These are phyloP conservation scores for Harringtonia lauricola DNA, from an alignment of 2,329 filamentous ascomycete genomes.

Conservation along the genomic window DNA sequence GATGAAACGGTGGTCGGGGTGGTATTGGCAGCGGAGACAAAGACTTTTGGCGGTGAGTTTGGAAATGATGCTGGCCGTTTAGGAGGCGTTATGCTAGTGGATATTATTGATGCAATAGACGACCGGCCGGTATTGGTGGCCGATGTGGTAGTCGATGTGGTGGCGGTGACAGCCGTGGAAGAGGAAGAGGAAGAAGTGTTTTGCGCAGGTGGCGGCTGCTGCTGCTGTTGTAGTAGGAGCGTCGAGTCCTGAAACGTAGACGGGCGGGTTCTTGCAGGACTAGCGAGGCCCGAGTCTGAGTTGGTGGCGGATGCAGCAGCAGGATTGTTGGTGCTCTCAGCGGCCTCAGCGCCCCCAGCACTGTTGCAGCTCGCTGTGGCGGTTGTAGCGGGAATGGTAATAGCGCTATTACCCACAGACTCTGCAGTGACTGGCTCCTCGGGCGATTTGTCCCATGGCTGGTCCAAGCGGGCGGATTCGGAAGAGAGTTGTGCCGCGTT, in stretches of 20 bases:
- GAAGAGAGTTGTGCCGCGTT: slow-evolving; percentile 10
- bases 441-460: not conserved
- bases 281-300: not conserved
- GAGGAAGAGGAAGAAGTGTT: slow-evolving; percentile 6
- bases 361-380: slow-evolving; percentile 1
- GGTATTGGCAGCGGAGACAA: slow-evolving; percentile 11
- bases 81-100: slow-evolving; percentile 11
- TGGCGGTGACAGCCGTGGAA: slow-evolving; percentile 5
- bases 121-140: not conserved
- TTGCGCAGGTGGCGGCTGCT: slow-evolving; percentile 1
- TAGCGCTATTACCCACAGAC: slow-evolving; percentile 1
- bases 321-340: not conserved
- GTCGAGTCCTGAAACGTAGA: not conserved
- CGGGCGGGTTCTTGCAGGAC: not conserved
- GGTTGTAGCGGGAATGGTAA: not conserved
- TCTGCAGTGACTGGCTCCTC: slow-evolving; percentile 4
- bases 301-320: not conserved
- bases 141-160: not conserved
- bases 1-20: slow-evolving; percentile 4
- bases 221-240: not conserved
- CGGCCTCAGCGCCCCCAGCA: slow-evolving; percentile 2
- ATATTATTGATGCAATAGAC: slow-evolving; percentile 1
- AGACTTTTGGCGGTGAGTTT: slow-evolving; percentile 17
- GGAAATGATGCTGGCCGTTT: slow-evolving; percentile 26
- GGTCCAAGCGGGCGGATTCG: slow-evolving; percentile 9